Base-by-base conservation (phyloP, 2,329 filamentous ascomycete species). In the Monilinia fructicola region DNA sequence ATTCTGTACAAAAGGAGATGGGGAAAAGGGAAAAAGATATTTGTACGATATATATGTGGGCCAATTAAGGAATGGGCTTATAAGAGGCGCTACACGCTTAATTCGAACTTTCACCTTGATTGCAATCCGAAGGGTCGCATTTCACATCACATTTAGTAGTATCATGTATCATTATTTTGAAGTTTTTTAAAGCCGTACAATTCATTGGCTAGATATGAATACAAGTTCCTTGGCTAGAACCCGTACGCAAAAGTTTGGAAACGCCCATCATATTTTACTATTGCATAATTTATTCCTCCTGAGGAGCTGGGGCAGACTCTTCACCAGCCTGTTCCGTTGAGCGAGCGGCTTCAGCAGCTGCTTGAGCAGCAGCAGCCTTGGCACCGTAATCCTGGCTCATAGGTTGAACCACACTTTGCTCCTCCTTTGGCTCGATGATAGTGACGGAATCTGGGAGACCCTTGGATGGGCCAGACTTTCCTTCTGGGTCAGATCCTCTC, bases 371-470 rank as follows among this genome's bases (percentile, higher is more conserved):
- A 67, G 87, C 77, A 72, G 87, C 87, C 91, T 99, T 99, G 76
- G 94, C 92, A 78, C 95, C 95, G 84, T 99, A 99, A 86, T 99
- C 96, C 85, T 97, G 93, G 83, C 90, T 94, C 82, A 94, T 90
- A 79, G 95, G 95, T 83, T 97, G 93, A 77, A 97, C 87, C 74
- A 98, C 90, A 77, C 90, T 88, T 81, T 93, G 88, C 89, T 99
- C 95, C 85, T 99, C 95, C 92, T 99, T 99, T 84, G 95, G 96
- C 87, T 99, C 95, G 83, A 98, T 97, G 84, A 99, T 95, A 81
- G 94, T 98, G 82, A 99, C 95, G 81, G 93, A 92, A 82, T 99
- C 95, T 76, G 95, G 95, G 74, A 99, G 92, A 75, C 93, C 89
- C 89, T 98, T 97, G 84, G 93, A 92, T 77, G 94, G 93, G 76